Conservation (phyloP, 202 grass and related monocot species). For the Carex arenaria region DNA sequence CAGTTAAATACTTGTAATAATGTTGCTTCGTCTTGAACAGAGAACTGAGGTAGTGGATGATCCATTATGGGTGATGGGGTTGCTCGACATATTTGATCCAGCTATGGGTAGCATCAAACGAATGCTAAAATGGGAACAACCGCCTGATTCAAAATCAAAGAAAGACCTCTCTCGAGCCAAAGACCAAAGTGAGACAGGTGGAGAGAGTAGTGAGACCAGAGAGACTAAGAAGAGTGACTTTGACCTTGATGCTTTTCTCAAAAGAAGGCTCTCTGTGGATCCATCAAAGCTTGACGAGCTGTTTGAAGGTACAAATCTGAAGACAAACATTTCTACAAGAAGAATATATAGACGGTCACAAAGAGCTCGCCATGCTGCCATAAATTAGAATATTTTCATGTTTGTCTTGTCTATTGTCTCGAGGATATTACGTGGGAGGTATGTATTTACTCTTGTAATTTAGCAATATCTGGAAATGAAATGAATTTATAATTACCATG, state of each 20-base stretch:
- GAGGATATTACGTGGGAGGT: background rate
- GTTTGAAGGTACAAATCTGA: conserved; percentile 46
- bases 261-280: conserved; percentile 53
- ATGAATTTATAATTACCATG: background rate
- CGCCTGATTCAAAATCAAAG: conserved; percentile 28
- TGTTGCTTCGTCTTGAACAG: conserved; percentile 31
- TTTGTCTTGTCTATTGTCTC: background rate
- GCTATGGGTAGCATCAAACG: conserved; percentile 84
- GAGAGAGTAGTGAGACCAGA: background rate
- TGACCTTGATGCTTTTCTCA: conserved; percentile 65
- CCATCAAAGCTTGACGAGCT: conserved; percentile 42
- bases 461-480: background rate
- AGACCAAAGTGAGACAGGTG: conserved; percentile 6
- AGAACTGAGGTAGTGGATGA: conserved; percentile 88
- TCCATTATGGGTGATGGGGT: conserved; percentile 86
- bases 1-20: background rate
- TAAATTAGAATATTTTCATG: conserved; percentile 10
- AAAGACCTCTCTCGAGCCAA: conserved; percentile 18
- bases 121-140: conserved; percentile 62
- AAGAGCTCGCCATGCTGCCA: conserved; percentile 35
- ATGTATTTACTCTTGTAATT: background rate
- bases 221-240: conserved; percentile 29
- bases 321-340: conserved; percentile 30
- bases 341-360: conserved; percentile 36
- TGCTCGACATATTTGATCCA: conserved; percentile 87